Percentiles rank a stretch among this genome's conserved stretches.
These are phyloP conservation scores for Drechslerella stenobrocha DNA, from an alignment of 2,329 filamentous ascomycete species.

Conservation along the genomic window DNA sequence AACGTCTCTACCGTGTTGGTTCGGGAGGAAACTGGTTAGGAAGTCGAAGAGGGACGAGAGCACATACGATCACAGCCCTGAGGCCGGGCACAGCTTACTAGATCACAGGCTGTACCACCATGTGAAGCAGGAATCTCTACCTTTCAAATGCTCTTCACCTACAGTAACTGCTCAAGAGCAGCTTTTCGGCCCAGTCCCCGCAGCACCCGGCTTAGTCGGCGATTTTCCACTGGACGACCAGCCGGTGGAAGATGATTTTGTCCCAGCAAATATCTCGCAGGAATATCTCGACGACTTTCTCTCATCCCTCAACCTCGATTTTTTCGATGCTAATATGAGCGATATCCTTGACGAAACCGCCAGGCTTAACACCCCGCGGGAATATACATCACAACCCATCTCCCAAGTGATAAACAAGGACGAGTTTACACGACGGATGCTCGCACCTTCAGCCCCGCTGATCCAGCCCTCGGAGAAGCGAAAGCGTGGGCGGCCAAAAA, in stretches of 20 bases:
- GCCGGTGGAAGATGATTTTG: neutral
- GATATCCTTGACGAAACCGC: neutral
- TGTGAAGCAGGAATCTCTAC: conserved; percentile 7
- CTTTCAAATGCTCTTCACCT: conserved; percentile 9
- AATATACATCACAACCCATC: neutral
- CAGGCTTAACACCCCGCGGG: neutral
- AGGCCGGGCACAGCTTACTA: conserved; percentile 15
- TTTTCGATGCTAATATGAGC: neutral
- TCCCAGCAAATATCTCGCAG: neutral
- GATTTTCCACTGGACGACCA: neutral
- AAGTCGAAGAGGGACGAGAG: conserved; percentile 41
- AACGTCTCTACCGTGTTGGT: neutral
- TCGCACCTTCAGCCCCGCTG: conserved; percentile 29
- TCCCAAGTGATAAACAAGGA: conserved; percentile 11
- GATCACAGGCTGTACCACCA: conserved; percentile 27
- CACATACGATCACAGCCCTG: conserved; percentile 20
- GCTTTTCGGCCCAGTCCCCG: neutral
- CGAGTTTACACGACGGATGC: conserved; percentile 29
- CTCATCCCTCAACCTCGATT: neutral
- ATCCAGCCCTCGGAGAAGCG: conserved; percentile 41
- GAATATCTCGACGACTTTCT: neutral
- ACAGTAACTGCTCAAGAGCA: neutral
- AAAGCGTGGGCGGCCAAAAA: conserved; percentile 40
- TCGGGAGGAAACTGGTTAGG: conserved; percentile 15
- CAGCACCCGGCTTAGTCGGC: neutral